These are phyloP conservation scores for Aureobasidium lini DNA, from an alignment of 2,329 filamentous ascomycete genomes.

Conservation along the genomic window DNA sequence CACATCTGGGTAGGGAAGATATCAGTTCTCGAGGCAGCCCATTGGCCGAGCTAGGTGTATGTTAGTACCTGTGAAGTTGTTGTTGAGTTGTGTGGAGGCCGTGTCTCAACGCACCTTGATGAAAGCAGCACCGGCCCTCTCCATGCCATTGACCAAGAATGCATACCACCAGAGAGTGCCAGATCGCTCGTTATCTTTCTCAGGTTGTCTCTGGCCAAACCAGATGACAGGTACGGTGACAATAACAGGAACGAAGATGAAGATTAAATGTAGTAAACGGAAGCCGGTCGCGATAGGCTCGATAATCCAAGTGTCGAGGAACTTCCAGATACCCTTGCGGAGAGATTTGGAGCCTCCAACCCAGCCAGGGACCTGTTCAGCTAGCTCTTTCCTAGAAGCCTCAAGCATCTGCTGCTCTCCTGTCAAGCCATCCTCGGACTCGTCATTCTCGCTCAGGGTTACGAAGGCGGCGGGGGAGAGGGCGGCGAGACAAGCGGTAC, in stretches of 20 bases:
- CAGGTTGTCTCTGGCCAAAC: slow-evolving; percentile 58
- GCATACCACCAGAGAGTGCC: slow-evolving; percentile 93
- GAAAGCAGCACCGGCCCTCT: slow-evolving; percentile 86
- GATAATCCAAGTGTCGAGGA: slow-evolving; percentile 62
- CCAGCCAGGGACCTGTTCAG: slow-evolving; percentile 57
- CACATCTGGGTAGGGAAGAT: slow-evolving; percentile 95
- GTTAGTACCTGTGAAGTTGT: background rate
- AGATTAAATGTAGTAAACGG: slow-evolving; percentile 76
- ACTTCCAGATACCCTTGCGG: slow-evolving; percentile 54
- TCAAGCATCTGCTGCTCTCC: slow-evolving; percentile 82
- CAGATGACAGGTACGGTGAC: slow-evolving; percentile 71
- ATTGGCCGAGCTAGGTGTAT: slow-evolving; percentile 72
- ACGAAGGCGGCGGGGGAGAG: slow-evolving; percentile 54
- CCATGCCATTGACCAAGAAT: slow-evolving; percentile 83
- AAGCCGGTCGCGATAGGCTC: slow-evolving; percentile 83
- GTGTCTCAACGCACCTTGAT: slow-evolving; percentile 62
- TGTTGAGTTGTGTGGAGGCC: no score
- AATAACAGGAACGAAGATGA: slow-evolving; percentile 89
- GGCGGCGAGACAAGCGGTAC: slow-evolving; percentile 27
- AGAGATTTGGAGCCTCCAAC: slow-evolving; percentile 53
- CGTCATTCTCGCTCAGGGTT: slow-evolving; percentile 45
- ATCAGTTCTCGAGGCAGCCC: slow-evolving; percentile 92
- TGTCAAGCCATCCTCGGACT: slow-evolving; percentile 51
- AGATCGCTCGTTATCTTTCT: slow-evolving; percentile 64
- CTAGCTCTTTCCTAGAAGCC: slow-evolving; percentile 69